A percentile compares a stretch with the other conserved stretches of the same genome.
These are phyloP conservation scores for Penicillium chermesinum DNA, from an alignment of 495 filamentous ascomycete genomes.

Conservation along the genomic window DNA sequence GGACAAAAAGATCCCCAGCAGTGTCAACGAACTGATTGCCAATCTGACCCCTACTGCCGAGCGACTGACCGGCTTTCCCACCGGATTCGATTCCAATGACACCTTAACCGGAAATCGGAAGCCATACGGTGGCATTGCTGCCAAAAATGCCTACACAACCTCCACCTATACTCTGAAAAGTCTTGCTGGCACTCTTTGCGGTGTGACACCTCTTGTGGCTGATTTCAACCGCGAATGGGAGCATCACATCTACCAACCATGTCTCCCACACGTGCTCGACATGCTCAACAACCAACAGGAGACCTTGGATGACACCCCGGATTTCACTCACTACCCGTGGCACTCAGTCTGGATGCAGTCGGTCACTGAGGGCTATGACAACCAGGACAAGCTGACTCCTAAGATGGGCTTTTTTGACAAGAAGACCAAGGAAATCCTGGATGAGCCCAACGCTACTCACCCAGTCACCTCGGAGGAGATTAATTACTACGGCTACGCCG, in stretches of 20 bases:
- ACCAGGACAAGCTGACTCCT: slow-evolving; percentile 36
- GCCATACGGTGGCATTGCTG: slow-evolving; percentile 39
- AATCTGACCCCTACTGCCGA: slow-evolving; percentile 41
- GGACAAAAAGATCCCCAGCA: slow-evolving; percentile 23
- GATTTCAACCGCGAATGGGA: slow-evolving; percentile 47
- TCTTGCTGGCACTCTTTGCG: slow-evolving; percentile 42
- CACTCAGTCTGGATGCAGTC: slow-evolving; percentile 46
- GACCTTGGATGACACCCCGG: slow-evolving; percentile 20
- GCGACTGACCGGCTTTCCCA: slow-evolving; percentile 36
- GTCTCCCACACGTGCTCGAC: slow-evolving; percentile 40
- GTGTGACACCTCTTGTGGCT: slow-evolving; percentile 41
- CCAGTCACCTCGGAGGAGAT: slow-evolving; percentile 33
- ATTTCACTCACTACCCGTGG: slow-evolving; percentile 37
- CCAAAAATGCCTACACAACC: slow-evolving; percentile 39
- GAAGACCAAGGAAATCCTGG: slow-evolving; percentile 38
- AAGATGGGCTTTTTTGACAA: slow-evolving; percentile 38
- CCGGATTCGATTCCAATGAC: slow-evolving; percentile 31
- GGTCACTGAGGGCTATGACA: slow-evolving; percentile 44
- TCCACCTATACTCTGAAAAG: slow-evolving; percentile 48
- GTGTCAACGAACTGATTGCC: slow-evolving; percentile 27
- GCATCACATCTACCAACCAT: slow-evolving; percentile 47
- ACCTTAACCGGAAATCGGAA: slow-evolving; percentile 13
- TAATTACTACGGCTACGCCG: slow-evolving; percentile 49
- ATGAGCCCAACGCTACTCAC: slow-evolving; percentile 32
- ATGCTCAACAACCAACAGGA: slow-evolving; percentile 32